Base-by-base conservation (phyloP, 768 basidiomycete species). In the Macrolepiota fuliginosa region DNA sequence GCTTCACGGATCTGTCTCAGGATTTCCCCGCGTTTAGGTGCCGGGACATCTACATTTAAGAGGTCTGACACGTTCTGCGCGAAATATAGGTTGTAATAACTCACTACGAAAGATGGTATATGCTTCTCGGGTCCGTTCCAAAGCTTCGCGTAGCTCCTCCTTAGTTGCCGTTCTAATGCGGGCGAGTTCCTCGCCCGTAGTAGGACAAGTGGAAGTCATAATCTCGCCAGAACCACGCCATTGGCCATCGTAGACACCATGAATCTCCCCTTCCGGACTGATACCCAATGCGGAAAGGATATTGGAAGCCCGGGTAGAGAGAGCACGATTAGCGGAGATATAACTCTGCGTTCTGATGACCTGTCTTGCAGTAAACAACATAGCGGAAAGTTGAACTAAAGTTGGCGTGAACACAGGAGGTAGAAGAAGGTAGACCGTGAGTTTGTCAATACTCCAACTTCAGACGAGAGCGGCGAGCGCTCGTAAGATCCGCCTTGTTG, bases 21-120 rank as follows among this genome's bases (percentile, higher is more conserved):
- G 32, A 98, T 81, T 67, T 97, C 94, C 15, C 96, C 96, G 61
- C 96, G 82, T 54, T 85, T 86, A 2, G 96, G 96, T 12, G 92
- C 92, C 51, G 96, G 94, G 36, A 95, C 79, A 63, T 78, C 81
- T 74, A 53, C 25, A 7, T 32, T 32, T 3, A 32, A 32, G 29
- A 7, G 7, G 7, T 32, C 29, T 32, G 7, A 32, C 29, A 32
- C 7, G 29, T 32, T 32, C 29, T 32, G 29, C 29, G 29, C 29
- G 29, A 32, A 32, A 32, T 7, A 7, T 7, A 32, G 7, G 29
- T 32, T 32, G 29, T 32, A 32, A 32, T 24, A 9, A 71, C 77
- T 64, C 65, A 82, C 82, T 73, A 49, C 94, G 81, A 73, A 96
- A 88, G 62, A 76, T 66, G 7, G 76, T 73, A 70, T 88, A 89